Conservation (phyloP, 768 basidiomycete species). For the Suillus plorans region DNA sequence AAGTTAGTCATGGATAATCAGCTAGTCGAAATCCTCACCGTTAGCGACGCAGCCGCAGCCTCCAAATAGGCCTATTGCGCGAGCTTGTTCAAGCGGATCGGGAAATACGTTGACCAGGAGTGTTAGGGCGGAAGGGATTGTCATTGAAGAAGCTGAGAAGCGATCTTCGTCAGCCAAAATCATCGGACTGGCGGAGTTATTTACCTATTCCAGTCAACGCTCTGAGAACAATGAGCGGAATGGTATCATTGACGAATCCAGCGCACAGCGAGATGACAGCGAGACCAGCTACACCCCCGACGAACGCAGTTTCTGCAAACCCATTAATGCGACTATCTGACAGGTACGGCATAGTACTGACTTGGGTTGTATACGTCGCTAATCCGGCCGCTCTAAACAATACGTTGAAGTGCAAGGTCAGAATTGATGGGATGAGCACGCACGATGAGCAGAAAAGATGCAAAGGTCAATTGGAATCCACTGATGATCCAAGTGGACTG, state of each 20-base stretch:
- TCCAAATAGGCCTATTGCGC: constrained; percentile 47
- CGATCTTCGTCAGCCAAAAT: constrained; percentile 5
- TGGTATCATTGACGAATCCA: constrained; percentile 48
- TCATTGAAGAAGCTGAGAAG: constrained; percentile 43
- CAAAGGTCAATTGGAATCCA: constrained; percentile 42
- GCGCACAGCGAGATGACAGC: constrained; percentile 43
- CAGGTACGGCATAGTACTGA: constrained; percentile 14
- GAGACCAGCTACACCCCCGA: constrained; percentile 39
- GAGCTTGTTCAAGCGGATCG: constrained; percentile 44
- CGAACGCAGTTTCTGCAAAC: constrained; percentile 38
- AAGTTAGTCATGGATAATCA: neutral
- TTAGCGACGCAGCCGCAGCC: constrained; percentile 47
- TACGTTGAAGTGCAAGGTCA: neutral
- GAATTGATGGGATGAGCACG: constrained; percentile 13
- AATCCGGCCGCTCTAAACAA: constrained; percentile 37
- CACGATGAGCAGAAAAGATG: constrained; percentile 39
- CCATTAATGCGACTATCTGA: neutral
- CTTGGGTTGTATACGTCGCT: constrained; percentile 43
- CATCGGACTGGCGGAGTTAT: neutral
- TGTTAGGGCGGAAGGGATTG: constrained; percentile 48
- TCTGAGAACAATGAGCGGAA: constrained; percentile 49
- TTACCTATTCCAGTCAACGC: constrained; percentile 50
- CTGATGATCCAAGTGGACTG: constrained; percentile 41
- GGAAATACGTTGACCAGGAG: constrained; percentile 53
- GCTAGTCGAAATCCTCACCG: constrained; percentile 22